A percentile compares a stretch with the other conserved stretches of the same genome.
phyloP scores from a whole-genome alignment of 2,329 filamentous ascomycete species.

The Penicillium glabrum region DNA sequence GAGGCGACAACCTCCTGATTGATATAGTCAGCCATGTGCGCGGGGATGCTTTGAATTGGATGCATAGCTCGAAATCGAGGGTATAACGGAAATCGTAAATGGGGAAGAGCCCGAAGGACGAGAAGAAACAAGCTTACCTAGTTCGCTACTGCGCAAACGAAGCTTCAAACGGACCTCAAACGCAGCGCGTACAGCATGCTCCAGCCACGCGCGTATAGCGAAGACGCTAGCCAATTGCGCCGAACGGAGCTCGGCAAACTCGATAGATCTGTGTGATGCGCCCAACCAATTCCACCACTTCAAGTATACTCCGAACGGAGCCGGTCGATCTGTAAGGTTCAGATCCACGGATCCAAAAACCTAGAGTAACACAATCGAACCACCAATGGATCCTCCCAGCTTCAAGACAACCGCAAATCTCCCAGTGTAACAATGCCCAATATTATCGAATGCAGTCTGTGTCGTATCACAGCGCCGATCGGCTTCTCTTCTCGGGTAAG shows the following conservation, averaged over 20 bases:
- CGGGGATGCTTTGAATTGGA: background rate
- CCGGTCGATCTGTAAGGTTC: background rate
- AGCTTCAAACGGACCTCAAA: conserved; percentile 24
- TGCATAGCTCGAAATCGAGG: background rate
- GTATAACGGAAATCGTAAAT: no score
- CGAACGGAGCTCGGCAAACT: background rate
- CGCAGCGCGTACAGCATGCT: conserved; percentile 28
- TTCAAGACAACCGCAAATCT: background rate
- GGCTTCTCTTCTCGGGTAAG: background rate
- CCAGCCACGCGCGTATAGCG: conserved; percentile 25
- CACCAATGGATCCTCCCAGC: background rate
- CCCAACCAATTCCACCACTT: background rate
- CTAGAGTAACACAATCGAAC: background rate
- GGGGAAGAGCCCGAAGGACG: background rate
- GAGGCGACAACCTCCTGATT: conserved; percentile 31
- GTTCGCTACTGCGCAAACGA: conserved; percentile 27
- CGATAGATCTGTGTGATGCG: background rate
- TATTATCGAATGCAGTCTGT: conserved; percentile 7
- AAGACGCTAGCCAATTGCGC: background rate
- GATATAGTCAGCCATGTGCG: background rate
- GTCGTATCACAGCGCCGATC: conserved; percentile 4
- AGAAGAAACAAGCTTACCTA: conserved; percentile 28
- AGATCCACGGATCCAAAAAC: background rate
- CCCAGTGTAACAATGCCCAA: background rate
- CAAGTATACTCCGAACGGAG: background rate